These are phyloP conservation scores for Paragyromitra xinjiangensis DNA, from an alignment of 495 filamentous ascomycete genomes.

Conservation along the genomic window DNA sequence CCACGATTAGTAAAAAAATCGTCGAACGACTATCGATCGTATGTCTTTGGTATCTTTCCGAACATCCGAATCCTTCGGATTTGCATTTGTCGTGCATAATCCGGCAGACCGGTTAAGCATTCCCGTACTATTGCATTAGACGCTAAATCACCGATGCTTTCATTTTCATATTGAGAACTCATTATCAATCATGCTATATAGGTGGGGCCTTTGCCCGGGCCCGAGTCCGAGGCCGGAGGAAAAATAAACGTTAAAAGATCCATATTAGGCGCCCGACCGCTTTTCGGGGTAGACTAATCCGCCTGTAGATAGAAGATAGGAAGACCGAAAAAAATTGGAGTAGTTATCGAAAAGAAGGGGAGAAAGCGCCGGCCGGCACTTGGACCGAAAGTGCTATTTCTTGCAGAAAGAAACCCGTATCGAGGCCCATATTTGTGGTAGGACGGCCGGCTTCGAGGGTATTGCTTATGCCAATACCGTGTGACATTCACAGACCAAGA, in stretches of 20 bases:
- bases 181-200: not conserved
- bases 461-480: not conserved
- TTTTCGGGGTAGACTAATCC: not conserved
- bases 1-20: not conserved
- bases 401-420: not conserved
- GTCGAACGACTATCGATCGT: not conserved
- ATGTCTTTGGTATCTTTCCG: not conserved
- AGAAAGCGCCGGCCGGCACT: no score
- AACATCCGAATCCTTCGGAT: not conserved
- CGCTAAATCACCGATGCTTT: not conserved
- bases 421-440: not conserved
- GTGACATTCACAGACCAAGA: not conserved
- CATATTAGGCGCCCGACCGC: not conserved
- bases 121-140: not conserved
- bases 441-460: not conserved
- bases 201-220: no score
- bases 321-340: not conserved
- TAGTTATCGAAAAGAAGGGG: not conserved
- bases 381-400: no score
- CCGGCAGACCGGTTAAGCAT: not conserved
- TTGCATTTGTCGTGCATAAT: not conserved
- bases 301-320: not conserved
- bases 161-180: not conserved
- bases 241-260: not conserved
- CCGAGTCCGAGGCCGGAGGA: not conserved